phyloP scores from a whole-genome alignment of 2,329 filamentous ascomycete genomes.

The Sclerotinia sclerotiorum region DNA sequence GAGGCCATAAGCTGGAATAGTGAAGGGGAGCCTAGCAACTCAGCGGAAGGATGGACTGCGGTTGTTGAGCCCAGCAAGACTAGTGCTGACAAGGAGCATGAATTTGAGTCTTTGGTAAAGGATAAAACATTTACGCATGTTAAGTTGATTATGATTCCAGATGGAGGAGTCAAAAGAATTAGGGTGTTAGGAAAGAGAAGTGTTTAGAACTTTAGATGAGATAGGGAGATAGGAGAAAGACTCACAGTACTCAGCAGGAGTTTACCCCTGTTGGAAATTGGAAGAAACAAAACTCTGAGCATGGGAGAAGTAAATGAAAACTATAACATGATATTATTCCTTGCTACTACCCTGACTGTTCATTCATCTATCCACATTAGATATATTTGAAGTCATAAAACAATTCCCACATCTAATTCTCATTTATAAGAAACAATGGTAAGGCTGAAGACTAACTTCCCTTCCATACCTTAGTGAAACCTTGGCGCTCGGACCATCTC shows the following conservation, averaged over 20 bases:
- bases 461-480: constrained; percentile 4
- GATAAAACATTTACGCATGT: constrained; percentile 72
- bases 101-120: constrained; percentile 56
- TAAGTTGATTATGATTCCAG: constrained; percentile 83
- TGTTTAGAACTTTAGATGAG: constrained; percentile 26
- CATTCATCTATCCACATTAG: too few species aligned
- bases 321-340: too few species aligned
- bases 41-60: constrained; percentile 63
- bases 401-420: not conserved
- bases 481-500: constrained; percentile 15
- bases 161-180: constrained; percentile 88
- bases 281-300: not conserved
- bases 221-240: not conserved
- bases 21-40: constrained; percentile 54
- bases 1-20: constrained; percentile 58
- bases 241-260: not conserved
- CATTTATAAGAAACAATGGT: not conserved
- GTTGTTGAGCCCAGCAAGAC: constrained; percentile 66
- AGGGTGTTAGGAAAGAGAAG: constrained; percentile 67
- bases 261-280: not conserved
- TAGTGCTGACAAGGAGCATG: constrained; percentile 71
- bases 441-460: constrained; percentile 3
- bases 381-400: not conserved
- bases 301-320: not conserved
- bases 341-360: too few species aligned